Evolutionary conservation across 169 alveolate genomes (phyloP), one percentile per base, ranked within the genome.

Genomic region (Cryptosporidium sp.): DNA sequence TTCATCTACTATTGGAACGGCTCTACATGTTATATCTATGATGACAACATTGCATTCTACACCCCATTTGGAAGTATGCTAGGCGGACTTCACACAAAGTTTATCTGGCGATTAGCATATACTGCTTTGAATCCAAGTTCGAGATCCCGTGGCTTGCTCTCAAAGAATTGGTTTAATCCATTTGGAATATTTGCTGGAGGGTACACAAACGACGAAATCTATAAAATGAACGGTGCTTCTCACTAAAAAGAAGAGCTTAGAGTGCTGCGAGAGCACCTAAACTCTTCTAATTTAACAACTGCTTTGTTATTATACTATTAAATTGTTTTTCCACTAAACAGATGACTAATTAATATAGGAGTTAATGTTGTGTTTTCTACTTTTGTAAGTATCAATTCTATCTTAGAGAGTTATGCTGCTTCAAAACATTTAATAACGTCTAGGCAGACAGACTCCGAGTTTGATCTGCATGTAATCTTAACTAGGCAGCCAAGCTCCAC

Each of bases 401-500:
- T 55, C 10, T 55, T 23, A 55, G 21, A n/a, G 33, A 16, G 33
- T 6, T 58, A 80, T 16, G 39, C 52, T 59, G 91, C 92, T 48
- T 92, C 94, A 1, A 92, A 85, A 3, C 92, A 80, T 33, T 87
- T 86, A 14, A 92, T 70, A 9, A 92, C 69, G 52, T 65, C 58
- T 18, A 74, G 92, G 26, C 93, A 92, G 9, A 92, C 85, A 2
- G 62, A 51, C 35, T 71, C 92, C 37, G 67, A 52, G 33, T 48
- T 43, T n/a, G 94, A 86, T 71, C 94, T 84, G 45, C 93, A 86
- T 26, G 91, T 71, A 35, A 92, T 92, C 84, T 92, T 92, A 52
- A 92, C 86, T 29, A 92, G 71, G 69, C 94, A 92, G 2, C 94
- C 94, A 51, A 85, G 91, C 62, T 92, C 93, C 23, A 58, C 91